A percentile compares a stretch with the other conserved stretches of the same genome.
phyloP scores from a whole-genome alignment of 2,329 filamentous ascomycete species.

The Alternaria hordeiaustralica region DNA sequence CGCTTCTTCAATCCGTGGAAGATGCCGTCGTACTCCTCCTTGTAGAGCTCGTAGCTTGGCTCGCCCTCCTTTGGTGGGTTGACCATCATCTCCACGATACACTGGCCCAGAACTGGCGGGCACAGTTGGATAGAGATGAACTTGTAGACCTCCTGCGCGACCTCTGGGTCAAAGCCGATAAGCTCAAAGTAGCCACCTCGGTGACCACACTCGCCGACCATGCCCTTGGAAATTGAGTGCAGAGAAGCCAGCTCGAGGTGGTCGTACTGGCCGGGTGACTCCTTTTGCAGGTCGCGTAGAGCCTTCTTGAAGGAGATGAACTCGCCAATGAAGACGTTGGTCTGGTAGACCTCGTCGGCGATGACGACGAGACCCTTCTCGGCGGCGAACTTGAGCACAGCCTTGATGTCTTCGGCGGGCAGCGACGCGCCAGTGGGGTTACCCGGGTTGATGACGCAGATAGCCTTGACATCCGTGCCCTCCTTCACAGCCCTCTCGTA shows the following conservation, averaged over 20 bases:
- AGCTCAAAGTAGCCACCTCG: slow-evolving; percentile 98
- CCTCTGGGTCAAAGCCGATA: slow-evolving; percentile 82
- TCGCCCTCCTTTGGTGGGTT: slow-evolving; percentile 88
- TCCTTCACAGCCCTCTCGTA: slow-evolving; percentile 76
- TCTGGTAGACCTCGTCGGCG: slow-evolving; percentile 98
- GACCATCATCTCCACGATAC: slow-evolving; percentile 96
- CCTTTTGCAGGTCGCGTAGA: slow-evolving; percentile 79
- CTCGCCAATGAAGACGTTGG: slow-evolving; percentile 92
- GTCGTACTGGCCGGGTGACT: slow-evolving; percentile 74
- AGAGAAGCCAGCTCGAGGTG: slow-evolving; percentile 87
- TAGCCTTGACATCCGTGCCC: slow-evolving; percentile 86
- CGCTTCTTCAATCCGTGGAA: slow-evolving; percentile 78
- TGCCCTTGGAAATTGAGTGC: slow-evolving; percentile 95
- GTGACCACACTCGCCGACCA: slow-evolving; percentile 98
- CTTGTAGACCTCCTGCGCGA: slow-evolving; percentile 96
- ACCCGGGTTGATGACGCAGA: slow-evolving; percentile 97
- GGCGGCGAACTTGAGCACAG: slow-evolving; percentile 85
- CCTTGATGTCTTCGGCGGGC: slow-evolving; percentile 76
- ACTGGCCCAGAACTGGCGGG: slow-evolving; percentile 93
- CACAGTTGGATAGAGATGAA: slow-evolving; percentile 97
- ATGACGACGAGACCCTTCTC: slow-evolving; percentile 87
- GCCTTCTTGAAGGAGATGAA: slow-evolving; percentile 96
- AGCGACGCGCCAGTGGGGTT: slow-evolving; percentile 95
- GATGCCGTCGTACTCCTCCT: slow-evolving; percentile 83
- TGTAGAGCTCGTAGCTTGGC: slow-evolving; percentile 82